Evolutionary conservation across 306 rosid genomes (phyloP).

Genomic region (Astragalus membranaceus): DNA sequence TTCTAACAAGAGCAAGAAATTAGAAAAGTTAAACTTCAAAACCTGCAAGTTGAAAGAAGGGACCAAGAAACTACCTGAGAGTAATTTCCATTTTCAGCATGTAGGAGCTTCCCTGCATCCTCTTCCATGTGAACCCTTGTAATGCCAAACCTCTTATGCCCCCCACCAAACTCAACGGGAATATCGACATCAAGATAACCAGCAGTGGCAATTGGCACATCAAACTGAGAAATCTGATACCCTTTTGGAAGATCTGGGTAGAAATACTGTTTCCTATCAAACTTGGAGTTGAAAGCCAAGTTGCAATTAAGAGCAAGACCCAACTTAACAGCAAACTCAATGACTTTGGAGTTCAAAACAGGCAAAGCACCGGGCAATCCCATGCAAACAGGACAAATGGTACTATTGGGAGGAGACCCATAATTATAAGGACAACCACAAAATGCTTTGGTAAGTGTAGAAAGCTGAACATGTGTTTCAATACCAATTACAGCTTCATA

Average conservation of each 20-base stretch:
- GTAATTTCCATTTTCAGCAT: constrained; percentile 68
- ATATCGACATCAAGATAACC: constrained; percentile 80
- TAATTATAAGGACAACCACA: constrained; percentile 72
- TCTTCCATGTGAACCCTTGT: constrained; percentile 99
- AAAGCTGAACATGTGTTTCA: constrained; percentile 90
- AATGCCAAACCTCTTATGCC: constrained; percentile 82
- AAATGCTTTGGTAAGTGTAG: constrained; percentile 81
- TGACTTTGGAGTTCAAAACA: constrained; percentile 70
- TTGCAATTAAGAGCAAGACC: constrained; percentile 89
- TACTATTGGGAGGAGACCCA: constrained; percentile 67
- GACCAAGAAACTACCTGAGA: constrained; percentile 45
- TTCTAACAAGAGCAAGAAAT: too few species aligned
- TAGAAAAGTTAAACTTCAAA: too few species aligned
- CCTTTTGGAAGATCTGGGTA: constrained; percentile 97
- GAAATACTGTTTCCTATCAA: constrained; percentile 94
- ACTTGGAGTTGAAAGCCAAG: constrained; percentile 69
- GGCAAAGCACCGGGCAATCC: constrained; percentile 94
- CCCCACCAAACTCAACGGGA: constrained; percentile 86
- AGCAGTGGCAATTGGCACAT: constrained; percentile 69
- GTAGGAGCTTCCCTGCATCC: constrained; percentile 94
- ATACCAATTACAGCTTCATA: constrained; percentile 77
- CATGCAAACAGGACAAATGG: constrained; percentile 78
- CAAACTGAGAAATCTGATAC: constrained; percentile 95
- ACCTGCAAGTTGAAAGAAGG: too few species aligned
- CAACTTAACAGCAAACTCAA: constrained; percentile 66